phyloP scores from a whole-genome alignment of 2,329 filamentous ascomycete species.

The Aspergillus sp. region DNA sequence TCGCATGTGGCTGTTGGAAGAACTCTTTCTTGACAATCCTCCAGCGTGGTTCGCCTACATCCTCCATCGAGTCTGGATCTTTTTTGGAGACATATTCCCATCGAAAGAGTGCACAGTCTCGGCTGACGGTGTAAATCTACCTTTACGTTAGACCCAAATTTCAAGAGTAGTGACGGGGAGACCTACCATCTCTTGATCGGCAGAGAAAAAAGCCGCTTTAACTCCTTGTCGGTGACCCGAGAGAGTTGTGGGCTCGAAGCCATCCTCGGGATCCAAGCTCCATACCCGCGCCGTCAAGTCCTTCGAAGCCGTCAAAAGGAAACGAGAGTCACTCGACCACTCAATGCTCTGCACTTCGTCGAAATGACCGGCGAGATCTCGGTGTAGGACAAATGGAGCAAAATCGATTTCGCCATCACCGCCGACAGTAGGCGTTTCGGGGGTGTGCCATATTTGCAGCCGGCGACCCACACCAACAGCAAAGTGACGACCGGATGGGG shows the following conservation, averaged over 20 bases:
- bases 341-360: conserved; percentile 82
- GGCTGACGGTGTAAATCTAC: conserved; percentile 87
- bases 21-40: conserved; percentile 88
- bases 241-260: conserved; percentile 84
- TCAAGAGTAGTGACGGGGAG: neutral
- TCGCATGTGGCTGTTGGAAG: conserved; percentile 87
- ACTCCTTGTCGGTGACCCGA: conserved; percentile 89
- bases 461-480: conserved; percentile 83
- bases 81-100: conserved; percentile 77
- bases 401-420: conserved; percentile 84
- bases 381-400: conserved; percentile 87
- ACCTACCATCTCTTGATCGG: conserved; percentile 75
- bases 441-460: conserved; percentile 95
- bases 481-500: conserved; percentile 87
- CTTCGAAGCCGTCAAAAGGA: conserved; percentile 89
- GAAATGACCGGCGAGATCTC: conserved; percentile 83
- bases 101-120: conserved; percentile 92
- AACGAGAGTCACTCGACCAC: conserved; percentile 95
- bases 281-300: conserved; percentile 93
- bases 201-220: conserved; percentile 94
- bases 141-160: conserved; percentile 14
- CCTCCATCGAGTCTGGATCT: conserved; percentile 60
- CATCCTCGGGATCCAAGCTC: conserved; percentile 84
- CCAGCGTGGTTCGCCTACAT: conserved; percentile 75
- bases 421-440: conserved; percentile 79